phyloP scores from a whole-genome alignment of 306 rosid genomes.

The Prinsepia uniflora region DNA sequence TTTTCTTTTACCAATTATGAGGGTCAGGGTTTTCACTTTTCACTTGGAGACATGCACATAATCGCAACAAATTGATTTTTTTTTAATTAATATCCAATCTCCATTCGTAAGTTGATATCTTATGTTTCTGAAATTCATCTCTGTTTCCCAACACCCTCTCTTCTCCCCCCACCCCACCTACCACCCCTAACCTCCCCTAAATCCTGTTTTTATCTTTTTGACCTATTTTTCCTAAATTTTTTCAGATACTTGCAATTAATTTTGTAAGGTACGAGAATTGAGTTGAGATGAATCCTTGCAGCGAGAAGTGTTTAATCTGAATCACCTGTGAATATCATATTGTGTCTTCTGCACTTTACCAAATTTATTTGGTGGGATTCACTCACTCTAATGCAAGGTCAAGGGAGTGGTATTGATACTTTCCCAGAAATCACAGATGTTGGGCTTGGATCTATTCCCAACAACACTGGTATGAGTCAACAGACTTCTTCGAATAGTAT shows the following conservation, averaged over 20 bases:
- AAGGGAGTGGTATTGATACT: slow-evolving; percentile 49
- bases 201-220: neutral
- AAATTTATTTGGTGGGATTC: slow-evolving; percentile 32
- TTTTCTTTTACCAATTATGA: neutral
- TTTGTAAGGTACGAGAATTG: slow-evolving; percentile 4
- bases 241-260: slow-evolving; percentile 14
- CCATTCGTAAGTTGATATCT: neutral
- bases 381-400: slow-evolving; percentile 68
- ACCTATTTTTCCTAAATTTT: neutral
- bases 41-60: slow-evolving; percentile 8
- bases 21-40: slow-evolving; percentile 6
- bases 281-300: slow-evolving; percentile 11
- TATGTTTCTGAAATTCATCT: neutral
- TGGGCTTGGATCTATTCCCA: slow-evolving; percentile 54
- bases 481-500: slow-evolving; percentile 47
- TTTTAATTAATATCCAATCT: neutral
- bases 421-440: slow-evolving; percentile 45
- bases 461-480: slow-evolving; percentile 49
- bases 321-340: slow-evolving; percentile 16
- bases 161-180: neutral
- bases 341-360: slow-evolving; percentile 2
- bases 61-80: slow-evolving; percentile 1
- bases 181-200: neutral
- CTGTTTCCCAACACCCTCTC: too few relatives aligned
- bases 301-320: slow-evolving; percentile 25